Evolutionary conservation across 192 early-diverging fungal species (phyloP).

Genomic region (Backusella liffmaniae): DNA sequence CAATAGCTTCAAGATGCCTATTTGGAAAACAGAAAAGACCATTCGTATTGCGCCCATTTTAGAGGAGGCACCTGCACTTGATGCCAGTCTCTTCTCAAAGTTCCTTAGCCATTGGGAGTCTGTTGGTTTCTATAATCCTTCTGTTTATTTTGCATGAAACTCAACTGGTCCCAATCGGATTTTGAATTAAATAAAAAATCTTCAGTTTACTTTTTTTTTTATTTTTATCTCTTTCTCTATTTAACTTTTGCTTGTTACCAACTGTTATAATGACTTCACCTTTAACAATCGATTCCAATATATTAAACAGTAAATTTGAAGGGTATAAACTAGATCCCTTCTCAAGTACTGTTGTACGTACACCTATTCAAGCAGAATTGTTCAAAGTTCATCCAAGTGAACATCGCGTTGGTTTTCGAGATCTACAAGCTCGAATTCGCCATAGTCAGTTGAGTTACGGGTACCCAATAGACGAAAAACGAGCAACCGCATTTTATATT

Average conservation of each 20-base stretch:
- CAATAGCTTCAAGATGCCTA: not conserved
- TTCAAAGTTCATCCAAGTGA: conserved; percentile 42
- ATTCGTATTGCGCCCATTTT: not conserved
- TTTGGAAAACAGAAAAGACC: conserved; percentile 20
- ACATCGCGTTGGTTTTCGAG: conserved; percentile 59
- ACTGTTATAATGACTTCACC: not conserved
- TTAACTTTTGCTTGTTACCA: not conserved
- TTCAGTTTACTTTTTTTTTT: not conserved
- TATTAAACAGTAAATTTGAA: conserved; percentile 67
- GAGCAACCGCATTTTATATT: conserved; percentile 35
- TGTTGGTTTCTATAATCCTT: conserved; percentile 13
- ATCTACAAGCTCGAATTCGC: conserved; percentile 59
- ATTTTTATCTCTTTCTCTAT: not conserved
- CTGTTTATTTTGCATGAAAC: too few relatives aligned
- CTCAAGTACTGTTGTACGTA: conserved; percentile 30
- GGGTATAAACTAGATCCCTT: conserved; percentile 69
- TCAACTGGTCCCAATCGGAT: not conserved
- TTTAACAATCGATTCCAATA: conserved; percentile 28
- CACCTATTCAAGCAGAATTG: conserved; percentile 25
- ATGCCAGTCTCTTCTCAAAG: not conserved
- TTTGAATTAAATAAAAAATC: not conserved
- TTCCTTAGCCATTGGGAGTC: conserved; percentile 10
- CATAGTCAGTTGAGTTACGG: conserved; percentile 67
- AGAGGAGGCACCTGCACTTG: not conserved
- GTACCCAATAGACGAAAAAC: conserved; percentile 12